Evolutionary conservation across 2,329 filamentous ascomycete species (phyloP), one percentile per base, ranked within the genome.

Genomic region (Macrophomina tecta): DNA sequence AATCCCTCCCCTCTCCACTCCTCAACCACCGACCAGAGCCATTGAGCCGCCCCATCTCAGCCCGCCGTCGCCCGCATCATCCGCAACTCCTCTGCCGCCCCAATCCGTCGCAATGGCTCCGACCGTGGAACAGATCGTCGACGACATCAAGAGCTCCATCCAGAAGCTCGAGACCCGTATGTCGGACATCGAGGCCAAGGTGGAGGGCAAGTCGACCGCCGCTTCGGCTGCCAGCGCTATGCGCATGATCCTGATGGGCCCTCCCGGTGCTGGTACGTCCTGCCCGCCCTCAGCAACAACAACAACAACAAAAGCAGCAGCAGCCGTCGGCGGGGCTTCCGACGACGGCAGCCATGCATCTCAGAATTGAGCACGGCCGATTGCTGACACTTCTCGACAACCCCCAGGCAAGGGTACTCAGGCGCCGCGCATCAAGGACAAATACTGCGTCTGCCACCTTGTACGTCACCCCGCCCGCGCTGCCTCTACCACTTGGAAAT

Each of bases 191-290:
- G 95, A 99, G 82, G 38, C 46, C 23, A 89, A 89, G 78, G 84
- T 95, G 68, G 77, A 80, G 49, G 80, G 80, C 66, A 70, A 69
- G 36, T 80, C 76, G 77, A 78, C 73, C 72, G 82, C 84, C 72
- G 78, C 90, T 73, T 87, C 91, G 77, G 14, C 65, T 18, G 18
- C 45, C 30, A 23, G 36, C 18, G 36, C 64, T 32, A 88, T 99
- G 82, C 91, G 95, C 83, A 97, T 99, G 91, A 93, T 99, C 76
- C 85, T 99, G 77, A 98, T 99, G 84, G 95, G 95, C 45, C 95
- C 95, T 78, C 95, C 95, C 67, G 95, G 95, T 81, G 95, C 95
- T 81, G 95, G 95, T 98, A 88, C 75, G 91, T 84, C 53, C 9
- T 23, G 23, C 8, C 6, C 30, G 16, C 18, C n/a, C 58, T 34